phyloP scores from a whole-genome alignment of 1,284 basidiomycete species.

The Naganishia sp. region DNA sequence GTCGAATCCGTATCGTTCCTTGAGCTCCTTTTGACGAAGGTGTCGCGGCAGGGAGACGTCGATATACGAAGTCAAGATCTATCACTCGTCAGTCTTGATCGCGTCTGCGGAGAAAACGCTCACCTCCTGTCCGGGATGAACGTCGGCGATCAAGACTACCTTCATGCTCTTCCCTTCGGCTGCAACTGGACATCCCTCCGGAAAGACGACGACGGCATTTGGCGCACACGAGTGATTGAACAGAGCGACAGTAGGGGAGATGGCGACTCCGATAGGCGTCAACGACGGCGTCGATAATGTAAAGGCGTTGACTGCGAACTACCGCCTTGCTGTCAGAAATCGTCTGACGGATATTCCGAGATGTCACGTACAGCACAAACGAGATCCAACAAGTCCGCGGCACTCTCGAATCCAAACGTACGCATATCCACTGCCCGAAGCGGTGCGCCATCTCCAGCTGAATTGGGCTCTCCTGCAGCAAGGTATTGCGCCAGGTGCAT shows the following conservation, averaged over 20 bases:
- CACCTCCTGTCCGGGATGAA: conserved; percentile 71
- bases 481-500: conserved; percentile 49
- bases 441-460: conserved; percentile 23
- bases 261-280: conserved; percentile 73
- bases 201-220: conserved; percentile 87
- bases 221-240: conserved; percentile 90
- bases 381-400: conserved; percentile 44
- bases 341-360: background rate
- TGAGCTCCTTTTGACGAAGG: conserved; percentile 63
- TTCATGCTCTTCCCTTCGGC: conserved; percentile 61
- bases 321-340: background rate
- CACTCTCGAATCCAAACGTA: conserved; percentile 44
- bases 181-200: conserved; percentile 51
- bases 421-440: conserved; percentile 44
- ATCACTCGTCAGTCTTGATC: conserved; percentile 50
- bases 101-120: conserved; percentile 24
- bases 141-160: conserved; percentile 67
- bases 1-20: conserved; percentile 75
- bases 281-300: conserved; percentile 74
- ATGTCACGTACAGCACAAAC: conserved; percentile 44
- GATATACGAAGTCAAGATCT: conserved; percentile 73
- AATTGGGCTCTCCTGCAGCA: conserved; percentile 33
- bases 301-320: conserved; percentile 89
- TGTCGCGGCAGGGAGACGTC: conserved; percentile 71
- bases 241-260: conserved; percentile 76